Percentiles rank a stretch among this genome's conserved stretches.
These are phyloP conservation scores for Platanus orientalis DNA, from an alignment of 164 flowering plant genomes.

Conservation along the genomic window DNA sequence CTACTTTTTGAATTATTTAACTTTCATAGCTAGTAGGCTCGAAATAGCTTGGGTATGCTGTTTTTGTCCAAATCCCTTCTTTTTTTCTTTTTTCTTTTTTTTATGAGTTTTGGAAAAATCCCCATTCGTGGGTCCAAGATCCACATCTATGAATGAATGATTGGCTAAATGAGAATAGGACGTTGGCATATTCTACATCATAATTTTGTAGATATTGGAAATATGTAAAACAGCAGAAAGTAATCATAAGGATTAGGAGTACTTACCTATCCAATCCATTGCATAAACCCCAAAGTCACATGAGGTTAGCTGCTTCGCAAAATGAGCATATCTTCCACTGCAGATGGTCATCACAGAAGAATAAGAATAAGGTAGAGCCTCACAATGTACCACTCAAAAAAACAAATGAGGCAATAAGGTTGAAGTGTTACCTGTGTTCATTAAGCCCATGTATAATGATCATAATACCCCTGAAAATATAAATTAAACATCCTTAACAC, in stretches of 20 bases:
- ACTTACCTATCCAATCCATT: slow-evolving; percentile 95
- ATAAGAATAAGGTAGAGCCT: neutral
- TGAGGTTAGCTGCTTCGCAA: slow-evolving; percentile 76
- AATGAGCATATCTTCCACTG: slow-evolving; percentile 94
- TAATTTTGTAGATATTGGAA: neutral
- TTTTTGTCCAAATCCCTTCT: too few species aligned
- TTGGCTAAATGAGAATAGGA: too few species aligned
- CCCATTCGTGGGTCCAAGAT: too few species aligned
- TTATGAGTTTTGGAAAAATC: too few species aligned
- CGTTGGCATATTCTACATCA: neutral
- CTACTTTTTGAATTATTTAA: too few species aligned
- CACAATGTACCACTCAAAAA: neutral
- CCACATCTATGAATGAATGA: too few species aligned
- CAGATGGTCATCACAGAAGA: slow-evolving; percentile 17
- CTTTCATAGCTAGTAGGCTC: too few species aligned
- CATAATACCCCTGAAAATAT: slow-evolving; percentile 71
- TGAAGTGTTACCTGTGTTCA: slow-evolving; percentile 77
- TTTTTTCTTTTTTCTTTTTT: too few species aligned
- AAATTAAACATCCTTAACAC: slow-evolving; percentile 3
- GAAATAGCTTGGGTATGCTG: too few species aligned
- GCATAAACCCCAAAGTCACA: slow-evolving; percentile 87
- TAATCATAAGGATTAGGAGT: neutral
- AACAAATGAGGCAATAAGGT: neutral
- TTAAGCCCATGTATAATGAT: slow-evolving; percentile 94
- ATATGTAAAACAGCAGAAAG: neutral